Percentiles rank a stretch among this genome's conserved stretches.
Evolutionary conservation across 2,329 filamentous ascomycete species (phyloP).

Genomic region (Aspergillus udagawae): DNA sequence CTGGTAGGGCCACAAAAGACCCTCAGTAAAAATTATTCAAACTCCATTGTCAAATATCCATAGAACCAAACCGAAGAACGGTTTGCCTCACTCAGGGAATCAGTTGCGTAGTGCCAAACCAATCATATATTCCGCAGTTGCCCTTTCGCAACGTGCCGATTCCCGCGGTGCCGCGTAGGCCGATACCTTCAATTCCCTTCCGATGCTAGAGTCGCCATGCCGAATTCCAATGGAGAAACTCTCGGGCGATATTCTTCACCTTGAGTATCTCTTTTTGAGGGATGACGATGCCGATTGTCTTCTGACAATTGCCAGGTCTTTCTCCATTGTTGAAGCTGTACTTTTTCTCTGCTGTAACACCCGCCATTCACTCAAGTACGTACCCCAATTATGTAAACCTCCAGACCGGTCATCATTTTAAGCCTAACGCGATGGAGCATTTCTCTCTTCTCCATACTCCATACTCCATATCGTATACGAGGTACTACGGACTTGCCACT

Average conservation of each 20-base stretch:
- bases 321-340: background rate
- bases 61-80: background rate
- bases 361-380: background rate
- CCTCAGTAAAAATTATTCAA: background rate
- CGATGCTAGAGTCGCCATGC: background rate
- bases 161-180: constrained; percentile 19
- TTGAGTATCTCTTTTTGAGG: background rate
- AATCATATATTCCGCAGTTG: background rate
- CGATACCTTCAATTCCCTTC: constrained; percentile 7
- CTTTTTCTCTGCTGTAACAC: background rate
- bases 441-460: constrained; percentile 1
- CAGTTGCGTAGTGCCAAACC: background rate
- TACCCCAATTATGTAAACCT: background rate
- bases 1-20: background rate
- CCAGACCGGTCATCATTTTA: background rate
- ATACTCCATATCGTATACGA: background rate
- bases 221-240: background rate
- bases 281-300: background rate
- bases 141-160: constrained; percentile 15
- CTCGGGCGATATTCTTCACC: background rate
- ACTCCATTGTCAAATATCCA: background rate
- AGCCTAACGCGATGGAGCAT: background rate
- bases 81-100: background rate
- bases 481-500: background rate
- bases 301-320: background rate